Evolutionary conservation across 352 stramenopile species (phyloP).

Genomic region (Phytophthora tubulina): DNA sequence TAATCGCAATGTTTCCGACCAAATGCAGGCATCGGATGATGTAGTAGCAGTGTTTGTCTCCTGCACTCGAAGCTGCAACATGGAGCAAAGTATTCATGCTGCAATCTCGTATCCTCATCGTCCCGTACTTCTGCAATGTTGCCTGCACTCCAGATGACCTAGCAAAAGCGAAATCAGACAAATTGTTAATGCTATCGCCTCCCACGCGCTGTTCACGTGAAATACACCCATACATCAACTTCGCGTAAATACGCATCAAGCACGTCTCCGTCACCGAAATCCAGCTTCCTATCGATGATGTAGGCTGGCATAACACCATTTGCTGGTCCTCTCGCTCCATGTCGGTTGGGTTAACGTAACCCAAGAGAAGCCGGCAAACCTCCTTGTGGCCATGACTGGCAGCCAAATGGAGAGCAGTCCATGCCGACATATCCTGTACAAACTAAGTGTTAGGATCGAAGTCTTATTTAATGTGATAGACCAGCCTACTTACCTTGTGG

Average conservation of each 20-base stretch:
- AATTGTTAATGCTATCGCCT: not conserved
- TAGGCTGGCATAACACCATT: conserved; percentile 49
- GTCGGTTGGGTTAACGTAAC: conserved; percentile 27
- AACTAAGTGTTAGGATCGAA: too few relatives aligned
- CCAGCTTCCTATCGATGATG: conserved; percentile 50
- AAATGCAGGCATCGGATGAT: conserved; percentile 55
- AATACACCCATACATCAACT: conserved; percentile 48
- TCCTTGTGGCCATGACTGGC: conserved; percentile 55
- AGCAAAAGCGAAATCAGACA: not conserved
- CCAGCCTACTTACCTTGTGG: conserved; percentile 40
- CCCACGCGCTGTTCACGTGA: not conserved
- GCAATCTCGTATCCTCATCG: conserved; percentile 59
- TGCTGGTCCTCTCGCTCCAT: conserved; percentile 45
- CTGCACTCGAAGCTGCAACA: conserved; percentile 50
- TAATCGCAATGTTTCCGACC: conserved; percentile 51
- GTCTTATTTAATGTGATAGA: not conserved
- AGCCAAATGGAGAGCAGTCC: conserved; percentile 57
- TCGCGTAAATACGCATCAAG: conserved; percentile 60
- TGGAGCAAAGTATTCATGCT: conserved; percentile 72
- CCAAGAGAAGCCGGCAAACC: conserved; percentile 48
- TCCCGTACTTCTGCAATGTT: conserved; percentile 54
- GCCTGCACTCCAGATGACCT: conserved; percentile 49
- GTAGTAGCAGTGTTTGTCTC: conserved; percentile 55
- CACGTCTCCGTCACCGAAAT: conserved; percentile 49
- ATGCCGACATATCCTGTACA: conserved; percentile 48